Conservation (phyloP, 805 yeast genomes). For the Saturnispora zaruensis region DNA sequence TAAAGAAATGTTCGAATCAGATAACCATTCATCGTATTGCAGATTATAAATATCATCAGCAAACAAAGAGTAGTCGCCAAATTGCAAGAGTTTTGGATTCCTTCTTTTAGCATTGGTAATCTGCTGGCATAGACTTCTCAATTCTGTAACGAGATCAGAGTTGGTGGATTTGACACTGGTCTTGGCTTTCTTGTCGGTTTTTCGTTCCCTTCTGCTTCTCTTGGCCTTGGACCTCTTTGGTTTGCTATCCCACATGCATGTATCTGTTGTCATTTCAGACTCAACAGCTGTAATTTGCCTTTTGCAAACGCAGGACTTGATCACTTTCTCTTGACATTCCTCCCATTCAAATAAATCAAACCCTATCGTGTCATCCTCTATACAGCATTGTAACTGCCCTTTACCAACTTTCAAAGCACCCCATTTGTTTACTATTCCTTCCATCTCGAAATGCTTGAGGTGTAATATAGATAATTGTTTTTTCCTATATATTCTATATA, state of each 20-base stretch:
- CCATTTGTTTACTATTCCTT: slow-evolving; percentile 6
- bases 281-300: slow-evolving; percentile 2
- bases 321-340: not conserved
- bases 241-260: slow-evolving; percentile 7
- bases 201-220: not conserved
- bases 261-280: slow-evolving; percentile 5
- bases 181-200: not conserved
- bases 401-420: slow-evolving; percentile 2
- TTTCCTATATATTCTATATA: not conserved
- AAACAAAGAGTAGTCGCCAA: slow-evolving; percentile 49
- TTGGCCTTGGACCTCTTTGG: slow-evolving; percentile 3
- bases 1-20: slow-evolving; percentile 59
- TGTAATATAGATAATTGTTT: not conserved
- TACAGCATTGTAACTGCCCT: not conserved
- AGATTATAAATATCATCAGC: slow-evolving; percentile 50
- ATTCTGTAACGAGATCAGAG: not conserved
- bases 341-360: slow-evolving; percentile 10
- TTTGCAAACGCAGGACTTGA: slow-evolving; percentile 1
- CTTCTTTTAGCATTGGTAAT: slow-evolving; percentile 7
- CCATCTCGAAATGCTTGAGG: not conserved
- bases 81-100: slow-evolving; percentile 34
- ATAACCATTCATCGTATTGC: slow-evolving; percentile 62
- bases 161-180: not conserved
- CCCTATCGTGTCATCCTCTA: slow-evolving; percentile 7
- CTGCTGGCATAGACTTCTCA: slow-evolving; percentile 3